Evolutionary conservation across 345 rosid species (phyloP).

Genomic region (Sapria himalayana): DNA sequence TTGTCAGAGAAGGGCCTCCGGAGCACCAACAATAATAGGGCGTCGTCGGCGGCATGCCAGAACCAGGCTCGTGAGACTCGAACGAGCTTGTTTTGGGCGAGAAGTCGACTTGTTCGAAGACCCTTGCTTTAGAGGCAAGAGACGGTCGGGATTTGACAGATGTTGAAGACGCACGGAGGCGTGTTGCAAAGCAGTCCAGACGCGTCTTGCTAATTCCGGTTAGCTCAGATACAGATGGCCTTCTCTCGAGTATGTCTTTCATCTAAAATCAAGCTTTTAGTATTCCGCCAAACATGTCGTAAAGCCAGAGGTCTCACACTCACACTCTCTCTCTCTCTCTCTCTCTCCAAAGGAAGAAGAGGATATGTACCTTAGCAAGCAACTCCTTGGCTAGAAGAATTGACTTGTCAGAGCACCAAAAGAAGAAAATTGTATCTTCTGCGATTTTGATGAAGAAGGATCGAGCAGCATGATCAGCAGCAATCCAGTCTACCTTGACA

Average conservation of each 20-base stretch:
- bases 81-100: conserved; percentile 71
- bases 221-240: conserved; percentile 73
- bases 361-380: conserved; percentile 51
- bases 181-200: conserved; percentile 71
- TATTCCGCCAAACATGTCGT: too few relatives aligned
- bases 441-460: conserved; percentile 43
- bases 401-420: conserved; percentile 92
- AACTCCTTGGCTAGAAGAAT: conserved; percentile 72
- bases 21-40: conserved; percentile 96
- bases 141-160: conserved; percentile 26
- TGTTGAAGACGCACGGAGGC: conserved; percentile 36
- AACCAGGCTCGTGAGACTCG: conserved; percentile 23
- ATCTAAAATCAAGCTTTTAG: conserved; percentile 19
- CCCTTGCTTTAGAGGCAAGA: conserved; percentile 21
- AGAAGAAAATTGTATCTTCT: conserved; percentile 37
- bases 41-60: conserved; percentile 31
- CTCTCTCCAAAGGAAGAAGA: too few relatives aligned
- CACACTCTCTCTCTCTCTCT: too few relatives aligned
- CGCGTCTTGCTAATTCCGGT: conserved; percentile 84
- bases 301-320: too few relatives aligned
- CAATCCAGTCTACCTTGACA: conserved; percentile 38
- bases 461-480: conserved; percentile 62
- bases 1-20: conserved; percentile 38
- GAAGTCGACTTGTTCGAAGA: conserved; percentile 49
- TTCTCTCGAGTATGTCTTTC: conserved; percentile 59